phyloP scores from a whole-genome alignment of 2,329 filamentous ascomycete genomes.

The Plenodomus lindquistii region DNA sequence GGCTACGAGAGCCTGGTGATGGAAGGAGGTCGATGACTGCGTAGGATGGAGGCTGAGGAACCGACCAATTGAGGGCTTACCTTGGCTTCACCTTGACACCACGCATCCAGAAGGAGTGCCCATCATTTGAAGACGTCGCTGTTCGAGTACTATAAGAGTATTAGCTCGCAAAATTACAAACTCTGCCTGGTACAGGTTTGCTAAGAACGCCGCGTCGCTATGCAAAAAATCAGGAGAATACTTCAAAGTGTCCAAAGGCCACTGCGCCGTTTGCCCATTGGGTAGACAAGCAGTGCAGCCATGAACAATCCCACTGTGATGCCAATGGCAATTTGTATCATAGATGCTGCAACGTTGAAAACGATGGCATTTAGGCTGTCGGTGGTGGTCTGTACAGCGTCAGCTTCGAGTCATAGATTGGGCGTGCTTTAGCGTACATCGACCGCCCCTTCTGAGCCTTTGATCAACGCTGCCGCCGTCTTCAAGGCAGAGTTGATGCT shows the following conservation, averaged over 20 bases:
- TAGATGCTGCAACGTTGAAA: conserved; percentile 52
- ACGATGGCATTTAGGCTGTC: conserved; percentile 30
- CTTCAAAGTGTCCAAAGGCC: conserved; percentile 39
- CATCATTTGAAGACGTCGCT: conserved; percentile 10
- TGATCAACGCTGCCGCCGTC: conserved; percentile 34
- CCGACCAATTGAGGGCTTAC: conserved; percentile 13
- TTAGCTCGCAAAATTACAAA: conserved; percentile 16
- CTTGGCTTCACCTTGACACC: conserved; percentile 23
- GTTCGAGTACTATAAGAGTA: conserved; percentile 21
- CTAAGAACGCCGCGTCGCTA: conserved; percentile 23
- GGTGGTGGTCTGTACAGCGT: conserved; percentile 18
- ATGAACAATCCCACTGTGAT: conserved; percentile 57
- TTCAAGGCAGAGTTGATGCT: conserved; percentile 32
- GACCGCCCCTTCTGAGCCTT: conserved; percentile 14
- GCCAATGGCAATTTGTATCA: conserved; percentile 57
- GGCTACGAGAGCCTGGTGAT: background rate
- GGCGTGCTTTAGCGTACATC: conserved; percentile 20
- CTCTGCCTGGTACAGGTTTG: conserved; percentile 12
- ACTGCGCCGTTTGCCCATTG: conserved; percentile 53
- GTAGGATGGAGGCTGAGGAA: background rate
- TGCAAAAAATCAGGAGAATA: conserved; percentile 21
- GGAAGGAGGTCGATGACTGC: background rate
- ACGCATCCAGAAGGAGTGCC: conserved; percentile 13
- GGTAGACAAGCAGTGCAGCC: conserved; percentile 54
- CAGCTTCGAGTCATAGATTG: background rate